phyloP scores from a whole-genome alignment of 768 basidiomycete genomes.

The Terana coerulea region DNA sequence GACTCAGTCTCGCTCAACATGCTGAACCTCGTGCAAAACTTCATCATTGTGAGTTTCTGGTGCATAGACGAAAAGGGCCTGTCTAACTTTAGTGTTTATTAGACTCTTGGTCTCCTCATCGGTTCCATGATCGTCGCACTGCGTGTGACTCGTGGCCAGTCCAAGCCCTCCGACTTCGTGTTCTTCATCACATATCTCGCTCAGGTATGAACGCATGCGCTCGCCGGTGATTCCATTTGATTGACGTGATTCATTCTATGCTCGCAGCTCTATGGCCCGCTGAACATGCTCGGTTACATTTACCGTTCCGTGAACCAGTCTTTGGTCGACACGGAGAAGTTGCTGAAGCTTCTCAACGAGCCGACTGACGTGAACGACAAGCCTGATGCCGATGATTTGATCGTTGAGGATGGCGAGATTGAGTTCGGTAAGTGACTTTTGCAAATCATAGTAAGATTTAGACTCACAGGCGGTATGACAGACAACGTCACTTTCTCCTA shows the following conservation, averaged over 20 bases:
- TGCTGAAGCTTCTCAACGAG: slow-evolving; percentile 77
- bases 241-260: not conserved
- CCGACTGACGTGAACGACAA: slow-evolving; percentile 82
- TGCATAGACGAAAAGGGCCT: not conserved
- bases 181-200: slow-evolving; percentile 80
- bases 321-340: slow-evolving; percentile 78
- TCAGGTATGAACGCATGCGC: slow-evolving; percentile 49
- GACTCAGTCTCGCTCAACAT: slow-evolving; percentile 63
- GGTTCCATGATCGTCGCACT: slow-evolving; percentile 78
- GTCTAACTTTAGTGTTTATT: not conserved
- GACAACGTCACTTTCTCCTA: slow-evolving; percentile 89
- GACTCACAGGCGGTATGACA: no score
- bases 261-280: slow-evolving; percentile 60
- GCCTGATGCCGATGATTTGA: slow-evolving; percentile 68
- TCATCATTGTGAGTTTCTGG: slow-evolving; percentile 60
- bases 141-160: slow-evolving; percentile 54
- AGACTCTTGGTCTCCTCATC: slow-evolving; percentile 77
- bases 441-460: not conserved
- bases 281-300: slow-evolving; percentile 75
- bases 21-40: slow-evolving; percentile 75
- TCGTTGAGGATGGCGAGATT: slow-evolving; percentile 72
- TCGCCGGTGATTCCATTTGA: not conserved
- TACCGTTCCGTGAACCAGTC: slow-evolving; percentile 76
- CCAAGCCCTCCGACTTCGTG: slow-evolving; percentile 60
- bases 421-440: slow-evolving; percentile 66